Evolutionary conservation across 495 filamentous ascomycete species (phyloP), one percentile per base, ranked within the genome.

Genomic region (Talaromyces proteolyticus): DNA sequence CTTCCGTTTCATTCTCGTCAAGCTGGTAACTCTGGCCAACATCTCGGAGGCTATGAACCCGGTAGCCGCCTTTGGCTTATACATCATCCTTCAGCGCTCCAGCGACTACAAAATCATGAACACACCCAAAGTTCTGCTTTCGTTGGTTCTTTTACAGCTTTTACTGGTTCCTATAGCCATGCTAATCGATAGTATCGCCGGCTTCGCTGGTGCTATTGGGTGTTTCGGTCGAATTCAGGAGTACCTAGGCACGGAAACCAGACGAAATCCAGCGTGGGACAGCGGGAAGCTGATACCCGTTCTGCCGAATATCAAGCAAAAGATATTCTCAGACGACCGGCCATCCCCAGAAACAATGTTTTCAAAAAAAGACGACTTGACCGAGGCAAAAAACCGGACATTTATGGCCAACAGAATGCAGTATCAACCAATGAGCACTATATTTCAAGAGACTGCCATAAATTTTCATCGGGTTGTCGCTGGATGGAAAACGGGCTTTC

Each of bases 161-260:
- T 80, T 55, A 85, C 82, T 0, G 73, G 82, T 1, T 53, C 84
- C 84, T 0, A 63, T 84, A 0, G 52, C 70, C 7, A 66, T 56
- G 2, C 56, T 86, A 16, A 76, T 87, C 34, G 77, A 78, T 65
- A 65, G 66, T 7, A 57, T 86, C 6, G 74, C 80, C 47, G 57
- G 53, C 6, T 69, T 84, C 25, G 61, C 73, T 10, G 77, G 73
- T 2, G 76, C 74, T 2, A 56, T 79, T 3, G 80, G 79, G 10
- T 82, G 80, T 44, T 76, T 86, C 42, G 57, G 61, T 21, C 70
- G 83, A 1, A 82, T 86, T n/a, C 80, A 85, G 48, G 40, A 12
- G 14, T 42, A 17, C 40, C 19, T 42, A 17, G 40, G n/a, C 40
- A 17, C 19, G 40, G 40, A 42, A 42, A 42, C 14, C 40, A n/a